Conservation (phyloP, 1,284 basidiomycete species). For the Melampsora occidentalis region DNA sequence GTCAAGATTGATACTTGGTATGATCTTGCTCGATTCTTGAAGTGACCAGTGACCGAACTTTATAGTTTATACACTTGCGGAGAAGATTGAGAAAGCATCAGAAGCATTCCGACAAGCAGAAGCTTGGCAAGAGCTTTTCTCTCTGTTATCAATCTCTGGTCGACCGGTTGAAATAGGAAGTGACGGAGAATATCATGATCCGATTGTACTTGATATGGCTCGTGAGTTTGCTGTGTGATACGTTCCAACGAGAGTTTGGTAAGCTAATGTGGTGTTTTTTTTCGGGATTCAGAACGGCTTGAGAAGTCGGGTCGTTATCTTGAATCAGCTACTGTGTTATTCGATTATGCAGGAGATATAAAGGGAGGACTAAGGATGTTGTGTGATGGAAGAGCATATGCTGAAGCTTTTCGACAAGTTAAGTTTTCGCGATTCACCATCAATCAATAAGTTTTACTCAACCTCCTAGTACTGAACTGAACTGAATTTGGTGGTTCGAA, state of each 20-base stretch:
- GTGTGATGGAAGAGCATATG: conserved; percentile 74
- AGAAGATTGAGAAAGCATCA: conserved; percentile 68
- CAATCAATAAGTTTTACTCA: neutral
- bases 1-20: neutral
- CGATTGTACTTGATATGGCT: neutral
- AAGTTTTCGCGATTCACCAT: conserved; percentile 44
- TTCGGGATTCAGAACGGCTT: conserved; percentile 66
- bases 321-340: conserved; percentile 77
- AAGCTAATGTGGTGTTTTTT: neutral
- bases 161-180: conserved; percentile 59
- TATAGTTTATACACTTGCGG: conserved; percentile 70
- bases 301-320: conserved; percentile 70
- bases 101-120: conserved; percentile 78
- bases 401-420: conserved; percentile 81
- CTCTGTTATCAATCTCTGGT: conserved; percentile 62
- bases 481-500: neutral
- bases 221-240: conserved; percentile 71
- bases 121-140: conserved; percentile 85
- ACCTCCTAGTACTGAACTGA: neutral
- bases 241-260: conserved; percentile 54
- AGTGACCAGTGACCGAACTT: neutral
- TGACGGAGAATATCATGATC: conserved; percentile 55
- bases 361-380: conserved; percentile 74
- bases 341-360: conserved; percentile 79
- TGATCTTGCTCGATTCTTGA: conserved; percentile 1